phyloP scores from a whole-genome alignment of 805 yeast genomes.

The Suhomyces tanzawaensis region DNA sequence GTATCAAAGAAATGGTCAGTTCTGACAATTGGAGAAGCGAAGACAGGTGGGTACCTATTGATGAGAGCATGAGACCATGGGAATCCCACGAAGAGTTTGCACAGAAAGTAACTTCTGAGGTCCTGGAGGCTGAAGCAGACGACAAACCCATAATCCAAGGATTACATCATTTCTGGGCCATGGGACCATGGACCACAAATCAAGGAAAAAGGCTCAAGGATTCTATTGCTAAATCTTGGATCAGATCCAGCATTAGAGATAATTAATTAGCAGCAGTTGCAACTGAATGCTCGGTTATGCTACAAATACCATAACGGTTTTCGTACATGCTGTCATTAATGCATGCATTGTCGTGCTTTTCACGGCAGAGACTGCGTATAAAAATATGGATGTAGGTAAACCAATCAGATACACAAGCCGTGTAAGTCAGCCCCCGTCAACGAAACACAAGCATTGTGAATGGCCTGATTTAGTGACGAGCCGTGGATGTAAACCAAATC shows the following conservation, averaged over 20 bases:
- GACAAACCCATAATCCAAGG: constrained; percentile 35
- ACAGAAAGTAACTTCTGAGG: neutral
- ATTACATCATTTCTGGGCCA: constrained; percentile 62
- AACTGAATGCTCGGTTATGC: too few relatives aligned
- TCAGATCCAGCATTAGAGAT: constrained; percentile 30
- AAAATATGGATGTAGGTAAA: too few relatives aligned
- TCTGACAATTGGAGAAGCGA: constrained; percentile 49
- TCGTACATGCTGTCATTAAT: too few relatives aligned
- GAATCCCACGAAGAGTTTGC: constrained; percentile 22
- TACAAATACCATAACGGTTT: too few relatives aligned
- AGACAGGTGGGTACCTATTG: constrained; percentile 56
- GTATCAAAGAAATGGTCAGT: constrained; percentile 59
- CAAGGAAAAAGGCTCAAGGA: constrained; percentile 51
- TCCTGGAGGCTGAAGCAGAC: neutral
- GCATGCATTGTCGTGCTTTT: too few relatives aligned
- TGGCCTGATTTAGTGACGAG: too few relatives aligned
- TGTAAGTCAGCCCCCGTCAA: too few relatives aligned
- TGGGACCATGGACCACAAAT: constrained; percentile 54
- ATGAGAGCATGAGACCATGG: constrained; percentile 56
- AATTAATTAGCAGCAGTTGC: too few relatives aligned
- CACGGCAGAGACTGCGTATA: too few relatives aligned
- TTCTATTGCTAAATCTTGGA: constrained; percentile 56
- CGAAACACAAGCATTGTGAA: too few relatives aligned
- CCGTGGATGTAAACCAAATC: too few relatives aligned
- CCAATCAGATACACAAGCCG: too few relatives aligned